A percentile compares a stretch with the other conserved stretches of the same genome.
phyloP scores from a whole-genome alignment of 768 basidiomycete genomes.

The Melanogaster broomeanus region DNA sequence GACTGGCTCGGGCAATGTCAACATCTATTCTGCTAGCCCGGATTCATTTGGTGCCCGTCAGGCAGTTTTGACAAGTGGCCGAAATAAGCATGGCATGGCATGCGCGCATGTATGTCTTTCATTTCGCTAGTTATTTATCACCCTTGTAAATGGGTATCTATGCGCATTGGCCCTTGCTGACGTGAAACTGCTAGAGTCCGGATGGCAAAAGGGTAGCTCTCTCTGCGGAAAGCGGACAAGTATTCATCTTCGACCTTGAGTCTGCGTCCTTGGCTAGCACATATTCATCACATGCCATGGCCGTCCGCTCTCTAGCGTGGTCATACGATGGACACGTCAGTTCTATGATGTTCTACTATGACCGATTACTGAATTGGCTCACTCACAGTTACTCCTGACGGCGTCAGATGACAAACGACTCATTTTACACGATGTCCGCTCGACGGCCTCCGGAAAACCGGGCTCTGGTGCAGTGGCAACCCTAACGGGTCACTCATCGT shows the following conservation, averaged over 20 bases:
- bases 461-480: conserved; percentile 83
- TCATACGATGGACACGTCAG: conserved; percentile 84
- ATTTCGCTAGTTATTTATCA: not conserved
- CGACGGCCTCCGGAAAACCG: conserved; percentile 54
- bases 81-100: conserved; percentile 76
- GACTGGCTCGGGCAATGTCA: conserved; percentile 69
- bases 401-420: conserved; percentile 94
- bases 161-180: not conserved
- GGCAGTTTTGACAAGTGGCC: conserved; percentile 60
- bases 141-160: not conserved
- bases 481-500: conserved; percentile 85
- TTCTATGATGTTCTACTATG: conserved; percentile 2
- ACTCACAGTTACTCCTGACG: conserved; percentile 74
- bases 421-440: conserved; percentile 86
- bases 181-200: conserved; percentile 65
- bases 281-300: conserved; percentile 88
- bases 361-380: not conserved
- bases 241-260: conserved; percentile 83
- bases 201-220: conserved; percentile 83
- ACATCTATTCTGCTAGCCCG: conserved; percentile 67
- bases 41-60: conserved; percentile 69
- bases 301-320: conserved; percentile 86
- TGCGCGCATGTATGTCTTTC: conserved; percentile 61
- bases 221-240: conserved; percentile 84
- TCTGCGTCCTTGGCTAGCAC: conserved; percentile 63